These are phyloP conservation scores for Penicillium sp. DNA, from an alignment of 2,329 filamentous ascomycete genomes.

Conservation along the genomic window DNA sequence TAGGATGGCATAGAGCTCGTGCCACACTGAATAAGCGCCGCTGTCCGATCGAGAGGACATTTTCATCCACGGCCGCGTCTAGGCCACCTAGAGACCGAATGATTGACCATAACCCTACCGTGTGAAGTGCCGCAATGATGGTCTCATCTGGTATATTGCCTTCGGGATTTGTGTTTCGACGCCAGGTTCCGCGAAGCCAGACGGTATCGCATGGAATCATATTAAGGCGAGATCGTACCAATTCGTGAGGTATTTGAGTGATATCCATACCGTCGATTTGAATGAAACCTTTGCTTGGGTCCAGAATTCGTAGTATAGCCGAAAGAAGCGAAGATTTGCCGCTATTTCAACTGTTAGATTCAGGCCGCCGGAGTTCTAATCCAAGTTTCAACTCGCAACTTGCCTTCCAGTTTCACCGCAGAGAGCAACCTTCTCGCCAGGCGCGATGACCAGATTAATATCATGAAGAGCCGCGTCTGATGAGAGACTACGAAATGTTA, in stretches of 20 bases:
- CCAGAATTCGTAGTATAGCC: conserved; percentile 24
- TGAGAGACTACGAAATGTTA: conserved; percentile 2
- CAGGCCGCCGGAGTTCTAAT: neutral
- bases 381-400: neutral
- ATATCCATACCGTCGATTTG: conserved; percentile 25
- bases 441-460: conserved; percentile 17
- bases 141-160: conserved; percentile 10
- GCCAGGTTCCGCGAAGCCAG: conserved; percentile 20
- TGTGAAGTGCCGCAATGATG: conserved; percentile 21
- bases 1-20: conserved; percentile 45
- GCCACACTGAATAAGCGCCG: conserved; percentile 55
- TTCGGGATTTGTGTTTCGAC: conserved; percentile 14
- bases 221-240: conserved; percentile 21
- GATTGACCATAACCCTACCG: conserved; percentile 24
- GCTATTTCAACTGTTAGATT: conserved; percentile 2
- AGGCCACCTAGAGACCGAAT: conserved; percentile 26
- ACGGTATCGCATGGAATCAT: conserved; percentile 28
- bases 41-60: conserved; percentile 46
- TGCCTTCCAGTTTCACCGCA: conserved; percentile 28
- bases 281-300: conserved; percentile 23
- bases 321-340: conserved; percentile 27
- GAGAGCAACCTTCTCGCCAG: conserved; percentile 26
- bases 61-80: conserved; percentile 31
- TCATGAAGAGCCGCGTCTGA: conserved; percentile 14
- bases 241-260: conserved; percentile 15